phyloP scores from a whole-genome alignment of 164 flowering plant genomes.

The Amborella trichopoda region DNA sequence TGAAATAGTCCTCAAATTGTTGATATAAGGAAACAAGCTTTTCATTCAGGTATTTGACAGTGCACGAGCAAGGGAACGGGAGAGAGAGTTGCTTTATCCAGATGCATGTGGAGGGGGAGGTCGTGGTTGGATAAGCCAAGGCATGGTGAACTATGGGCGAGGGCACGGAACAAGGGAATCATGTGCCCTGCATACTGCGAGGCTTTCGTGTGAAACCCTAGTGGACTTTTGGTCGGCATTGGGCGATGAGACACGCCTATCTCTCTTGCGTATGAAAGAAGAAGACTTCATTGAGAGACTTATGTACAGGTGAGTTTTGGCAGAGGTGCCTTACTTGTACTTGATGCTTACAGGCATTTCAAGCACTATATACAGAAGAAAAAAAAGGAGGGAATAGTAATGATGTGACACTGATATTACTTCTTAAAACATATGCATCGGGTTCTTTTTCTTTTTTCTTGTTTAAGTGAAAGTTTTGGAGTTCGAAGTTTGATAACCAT shows the following conservation, averaged over 20 bases:
- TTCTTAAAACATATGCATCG: too few relatives aligned
- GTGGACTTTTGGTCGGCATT: conserved; percentile 97
- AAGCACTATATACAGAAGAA: too few relatives aligned
- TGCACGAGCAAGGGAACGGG: conserved; percentile 90
- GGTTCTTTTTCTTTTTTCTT: too few relatives aligned
- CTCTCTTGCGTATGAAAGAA: conserved; percentile 92
- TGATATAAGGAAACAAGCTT: background rate
- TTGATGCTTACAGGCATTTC: too few relatives aligned
- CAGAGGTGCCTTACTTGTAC: too few relatives aligned
- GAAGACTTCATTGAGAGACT: conserved; percentile 98
- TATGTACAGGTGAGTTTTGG: conserved; percentile 74
- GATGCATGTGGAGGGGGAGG: conserved; percentile 99
- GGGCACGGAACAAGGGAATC: conserved; percentile 95
- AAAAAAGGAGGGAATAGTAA: too few relatives aligned
- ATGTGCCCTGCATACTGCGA: conserved; percentile 93
- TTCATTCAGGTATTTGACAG: conserved; percentile 80
- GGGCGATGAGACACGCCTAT: conserved; percentile 83
- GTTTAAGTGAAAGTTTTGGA: too few relatives aligned
- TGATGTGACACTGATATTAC: too few relatives aligned
- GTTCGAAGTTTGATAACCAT: too few relatives aligned
- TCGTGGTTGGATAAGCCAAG: conserved; percentile 98
- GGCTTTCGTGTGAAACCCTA: conserved; percentile 87
- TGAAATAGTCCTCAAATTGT: too few relatives aligned
- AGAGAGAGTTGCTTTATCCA: conserved; percentile 87
- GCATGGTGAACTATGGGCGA: conserved; percentile 67